Base-by-base conservation (phyloP, 345 rosid genomes). In the Hypericum androsaemum region DNA sequence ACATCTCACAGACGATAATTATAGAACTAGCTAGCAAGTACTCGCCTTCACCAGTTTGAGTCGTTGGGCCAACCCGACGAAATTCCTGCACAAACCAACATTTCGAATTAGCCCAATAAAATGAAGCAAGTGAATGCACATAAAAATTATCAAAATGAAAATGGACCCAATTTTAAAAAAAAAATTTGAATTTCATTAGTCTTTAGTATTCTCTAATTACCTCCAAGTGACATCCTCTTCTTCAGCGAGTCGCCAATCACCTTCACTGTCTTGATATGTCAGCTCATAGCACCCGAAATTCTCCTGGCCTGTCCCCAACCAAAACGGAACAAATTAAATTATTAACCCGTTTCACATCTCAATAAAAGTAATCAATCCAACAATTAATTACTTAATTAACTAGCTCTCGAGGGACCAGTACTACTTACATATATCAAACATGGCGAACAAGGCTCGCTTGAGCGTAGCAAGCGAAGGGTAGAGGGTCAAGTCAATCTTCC, bases 401-500 rank as follows among this genome's bases (percentile, higher is more conserved):
- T 22, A 22, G 32, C 32, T 22, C 4, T 1, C 2, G 32, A 22
- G 32, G 32, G 32, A 22, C 2, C 32, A 43, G 9, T 47, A 13
- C 6, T 7, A 9, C 69, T 74, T 59, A 74, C 77, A 53, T 49
- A 47, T 28, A 5, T 60, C 72, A 44, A 78, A 78, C 83, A 75
- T 78, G 71, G 7, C 16, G 38, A 64, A 38, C 61, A 75, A 63
- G 58, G 76, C 43, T 40, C 41, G 6, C 32, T 56, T 70, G 22
- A 75, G 78, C 7, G 67, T 5, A 28, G 57, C 57, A 45, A 69
- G 61, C 28, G 78, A 75, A 51, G 42, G 12, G 35, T 56, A 62
- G 58, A 64, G 67, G 62, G 55, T 63, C 12, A 72, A 39, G 51
- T 78, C 68, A 45, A 78, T 61, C 65, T 78, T 78, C 50, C 82